phyloP scores from a whole-genome alignment of 805 yeast species.

The Cyberlindnera sargentensis region DNA sequence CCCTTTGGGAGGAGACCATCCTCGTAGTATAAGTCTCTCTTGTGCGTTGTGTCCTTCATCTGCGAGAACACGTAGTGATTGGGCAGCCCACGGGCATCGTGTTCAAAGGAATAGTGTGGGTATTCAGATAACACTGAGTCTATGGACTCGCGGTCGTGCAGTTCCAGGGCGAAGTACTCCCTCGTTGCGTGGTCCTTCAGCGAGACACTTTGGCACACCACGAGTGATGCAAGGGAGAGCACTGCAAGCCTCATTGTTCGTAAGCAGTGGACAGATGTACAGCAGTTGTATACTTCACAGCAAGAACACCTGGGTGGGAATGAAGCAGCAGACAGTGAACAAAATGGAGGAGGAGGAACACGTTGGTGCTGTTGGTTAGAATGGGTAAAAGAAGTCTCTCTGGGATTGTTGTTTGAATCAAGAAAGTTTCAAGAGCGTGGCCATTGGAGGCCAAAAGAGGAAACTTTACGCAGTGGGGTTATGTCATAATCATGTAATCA shows the following conservation, averaged over 20 bases:
- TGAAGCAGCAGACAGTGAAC: neutral
- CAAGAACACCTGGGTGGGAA: no score
- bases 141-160: slow-evolving; percentile 29
- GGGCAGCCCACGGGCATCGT: slow-evolving; percentile 52
- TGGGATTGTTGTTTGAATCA: no score
- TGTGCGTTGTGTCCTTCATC: slow-evolving; percentile 22
- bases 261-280: no score
- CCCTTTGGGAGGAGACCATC: slow-evolving; percentile 14
- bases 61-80: slow-evolving; percentile 64
- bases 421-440: no score
- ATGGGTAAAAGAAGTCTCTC: no score
- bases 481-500: neutral
- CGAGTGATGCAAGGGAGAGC: slow-evolving; percentile 2
- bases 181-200: slow-evolving; percentile 42
- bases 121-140: slow-evolving; percentile 28
- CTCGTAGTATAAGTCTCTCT: slow-evolving; percentile 9
- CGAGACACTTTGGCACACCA: slow-evolving; percentile 22
- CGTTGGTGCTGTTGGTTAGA: no score
- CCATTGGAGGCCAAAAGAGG: neutral
- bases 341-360: neutral
- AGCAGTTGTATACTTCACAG: no score
- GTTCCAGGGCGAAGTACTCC: slow-evolving; percentile 60
- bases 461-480: no score
- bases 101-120: slow-evolving; percentile 52
- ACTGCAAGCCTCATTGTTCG: neutral